Evolutionary conservation across 805 yeast genomes (phyloP), one percentile per base, ranked within the genome.

Genomic region (Ogataea pignaliae): DNA sequence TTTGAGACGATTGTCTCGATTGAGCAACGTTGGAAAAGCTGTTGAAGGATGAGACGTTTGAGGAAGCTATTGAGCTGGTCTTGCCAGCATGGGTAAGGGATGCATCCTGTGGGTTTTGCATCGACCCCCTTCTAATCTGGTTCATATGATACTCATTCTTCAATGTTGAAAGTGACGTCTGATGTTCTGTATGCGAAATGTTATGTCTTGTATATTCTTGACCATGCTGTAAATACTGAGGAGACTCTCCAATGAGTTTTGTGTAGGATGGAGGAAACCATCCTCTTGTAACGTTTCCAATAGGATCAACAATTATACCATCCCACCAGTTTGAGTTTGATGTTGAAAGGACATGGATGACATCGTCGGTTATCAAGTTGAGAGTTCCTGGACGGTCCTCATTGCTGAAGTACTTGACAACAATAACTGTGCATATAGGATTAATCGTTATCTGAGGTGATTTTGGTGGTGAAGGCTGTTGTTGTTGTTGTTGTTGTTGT

Each of bases 271-370:
- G 75, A 14, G 96, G 95, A 66, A 88, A 86, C 96, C 96, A 88
- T 53, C 96, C 96, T 57, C 95, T 72, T 6, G 74, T 61, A 5
- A 69, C 63, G 29, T 57, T 73, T 7, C 75, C 75, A 15, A 57
- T 62, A 2, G 66, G 60, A 33, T 62, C 63, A 5, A 58, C 61
- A 32, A 69, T 51, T 14, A 83, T 71, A 10, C 96, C 96, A 61
- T 88, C 96, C 93, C 95, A 87, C 96, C 96, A 88, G 2, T 88
- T 86, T 2, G 79, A 61, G 34, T 74, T 76, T 13, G 78, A 69
- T 47, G 83, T 84, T 13, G 73, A 60, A n/a, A 86, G 58, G 12
- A 88, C 93, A 52, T 83, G 76, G 1, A 88, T 66, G 3, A 84
- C 72, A 50, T 85, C 95, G 15, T 89, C 91, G n/a, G 74, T 66